Conservation (phyloP, 768 basidiomycete genomes). For the Coprinopsis strossmayeri region DNA sequence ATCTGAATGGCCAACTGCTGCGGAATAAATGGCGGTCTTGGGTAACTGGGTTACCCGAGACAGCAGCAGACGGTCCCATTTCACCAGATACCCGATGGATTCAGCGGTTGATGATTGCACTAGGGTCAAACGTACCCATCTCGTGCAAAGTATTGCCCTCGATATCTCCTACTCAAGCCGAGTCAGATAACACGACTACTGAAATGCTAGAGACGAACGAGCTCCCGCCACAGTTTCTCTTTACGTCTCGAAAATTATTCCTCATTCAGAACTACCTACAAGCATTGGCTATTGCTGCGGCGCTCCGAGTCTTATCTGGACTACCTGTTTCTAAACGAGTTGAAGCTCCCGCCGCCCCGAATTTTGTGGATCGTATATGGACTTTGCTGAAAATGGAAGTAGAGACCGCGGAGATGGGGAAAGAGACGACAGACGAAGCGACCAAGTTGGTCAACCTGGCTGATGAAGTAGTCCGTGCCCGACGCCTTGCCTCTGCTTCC, state of each 20-base stretch:
- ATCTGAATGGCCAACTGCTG: slow-evolving; percentile 11
- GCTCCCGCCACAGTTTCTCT: slow-evolving; percentile 64
- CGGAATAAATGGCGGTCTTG: slow-evolving; percentile 28
- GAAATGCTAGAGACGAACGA: slow-evolving; percentile 24
- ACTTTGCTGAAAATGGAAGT: slow-evolving; percentile 55
- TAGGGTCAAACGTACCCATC: slow-evolving; percentile 33
- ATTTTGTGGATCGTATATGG: slow-evolving; percentile 59
- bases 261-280: slow-evolving; percentile 66
- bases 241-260: slow-evolving; percentile 45
- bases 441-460: slow-evolving; percentile 65
- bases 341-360: background rate
- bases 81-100: slow-evolving; percentile 33
- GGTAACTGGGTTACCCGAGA: slow-evolving; percentile 16
- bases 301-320: slow-evolving; percentile 50
- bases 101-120: slow-evolving; percentile 36
- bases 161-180: background rate
- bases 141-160: slow-evolving; percentile 29
- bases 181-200: background rate
- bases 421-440: slow-evolving; percentile 16
- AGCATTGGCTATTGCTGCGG: slow-evolving; percentile 59
- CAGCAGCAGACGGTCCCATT: background rate
- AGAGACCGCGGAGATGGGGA: slow-evolving; percentile 23
- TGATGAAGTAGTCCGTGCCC: slow-evolving; percentile 63
- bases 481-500: slow-evolving; percentile 18
- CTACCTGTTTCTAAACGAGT: slow-evolving; percentile 21